Evolutionary conservation across 768 basidiomycete species (phyloP).

Genomic region (Favolaschia claudopus): DNA sequence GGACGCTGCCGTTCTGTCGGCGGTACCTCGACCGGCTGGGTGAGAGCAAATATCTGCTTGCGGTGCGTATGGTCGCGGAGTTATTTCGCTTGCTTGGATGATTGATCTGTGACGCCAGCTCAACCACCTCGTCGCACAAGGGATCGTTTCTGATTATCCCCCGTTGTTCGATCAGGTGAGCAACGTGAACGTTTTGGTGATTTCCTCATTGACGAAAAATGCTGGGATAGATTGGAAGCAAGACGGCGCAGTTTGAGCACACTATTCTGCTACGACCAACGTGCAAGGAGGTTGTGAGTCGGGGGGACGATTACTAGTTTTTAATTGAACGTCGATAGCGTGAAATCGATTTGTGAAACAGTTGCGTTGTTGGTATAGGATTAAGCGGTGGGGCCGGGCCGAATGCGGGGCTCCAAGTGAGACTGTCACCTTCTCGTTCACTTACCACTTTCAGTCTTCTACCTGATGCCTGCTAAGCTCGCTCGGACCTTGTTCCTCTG

Average conservation of each 20-base stretch:
- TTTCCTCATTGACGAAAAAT: slow-evolving; percentile 32
- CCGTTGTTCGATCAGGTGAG: slow-evolving; percentile 87
- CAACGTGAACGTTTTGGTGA: slow-evolving; percentile 90
- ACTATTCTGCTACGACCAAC: slow-evolving; percentile 87
- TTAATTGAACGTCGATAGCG: neutral
- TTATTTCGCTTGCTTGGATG: neutral
- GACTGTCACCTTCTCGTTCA: neutral
- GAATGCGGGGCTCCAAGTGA: neutral
- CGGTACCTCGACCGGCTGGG: slow-evolving; percentile 93
- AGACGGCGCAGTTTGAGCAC: slow-evolving; percentile 58
- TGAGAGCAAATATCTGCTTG: slow-evolving; percentile 92
- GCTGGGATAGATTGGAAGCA: slow-evolving; percentile 20
- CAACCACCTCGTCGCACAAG: slow-evolving; percentile 88
- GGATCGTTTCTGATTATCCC: slow-evolving; percentile 91
- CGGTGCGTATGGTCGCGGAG: slow-evolving; percentile 56
- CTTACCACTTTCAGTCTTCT: neutral
- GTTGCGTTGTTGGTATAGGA: no score
- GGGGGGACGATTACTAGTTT: slow-evolving; percentile 79
- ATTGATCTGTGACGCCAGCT: slow-evolving; percentile 59
- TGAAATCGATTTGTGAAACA: neutral
- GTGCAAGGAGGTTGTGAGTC: slow-evolving; percentile 83
- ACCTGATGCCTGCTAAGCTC: slow-evolving; percentile 3
- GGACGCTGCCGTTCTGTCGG: slow-evolving; percentile 94
- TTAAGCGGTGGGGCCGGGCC: no score
- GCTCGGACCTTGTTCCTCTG: slow-evolving; percentile 8